Evolutionary conservation across 163 green algal species (phyloP), one percentile per base, ranked within the genome.

Genomic region (Scenedesmus sp.): DNA sequence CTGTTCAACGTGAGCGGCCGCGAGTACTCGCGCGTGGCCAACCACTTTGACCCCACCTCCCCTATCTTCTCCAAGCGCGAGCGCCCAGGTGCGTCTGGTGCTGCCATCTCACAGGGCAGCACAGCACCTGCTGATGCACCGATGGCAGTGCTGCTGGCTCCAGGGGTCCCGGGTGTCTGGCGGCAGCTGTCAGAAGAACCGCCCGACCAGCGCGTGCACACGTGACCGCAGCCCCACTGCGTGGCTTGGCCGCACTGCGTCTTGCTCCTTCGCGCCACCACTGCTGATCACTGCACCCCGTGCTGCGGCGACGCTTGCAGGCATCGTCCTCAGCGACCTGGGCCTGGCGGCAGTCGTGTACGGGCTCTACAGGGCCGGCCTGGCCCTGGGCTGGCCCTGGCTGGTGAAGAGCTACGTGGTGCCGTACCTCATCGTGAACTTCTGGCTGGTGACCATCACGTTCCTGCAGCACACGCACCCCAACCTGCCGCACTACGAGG

Each of bases 361-460:
- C 18, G 93, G 89, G n/a, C 92, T 98, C 26, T 88, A 72, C 33
- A 46, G 16, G 16, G 33, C 86, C 40, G 86, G 46, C 24, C 81
- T 82, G 15, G 43, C 85, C 30, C 89, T 89, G 16, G 97, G 97
- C 85, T 96, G 92, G 89, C 59, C 91, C 13, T 97, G 94, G 94
- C 94, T 98, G 72, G 46, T 97, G 43, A 97, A 98, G 94, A 95
- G 93, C 0, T 99, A 99, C 91, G 91, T 95, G 44, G 93, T 97
- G 26, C 97, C 97, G 3, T 97, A 98, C 88, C 51, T 98, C 5
- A 87, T 99, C 20, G 97, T 99, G 51, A 99, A 99, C 94, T 89
- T 95, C 76, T 99, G 97, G 96, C 94, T 99, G 86, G 97, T 98
- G 26, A 96, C 96, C 83, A 99, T 99, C 95, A 99, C 97, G 1